Base-by-base conservation (phyloP, 805 yeast species). In the Yarrowia sp. region DNA sequence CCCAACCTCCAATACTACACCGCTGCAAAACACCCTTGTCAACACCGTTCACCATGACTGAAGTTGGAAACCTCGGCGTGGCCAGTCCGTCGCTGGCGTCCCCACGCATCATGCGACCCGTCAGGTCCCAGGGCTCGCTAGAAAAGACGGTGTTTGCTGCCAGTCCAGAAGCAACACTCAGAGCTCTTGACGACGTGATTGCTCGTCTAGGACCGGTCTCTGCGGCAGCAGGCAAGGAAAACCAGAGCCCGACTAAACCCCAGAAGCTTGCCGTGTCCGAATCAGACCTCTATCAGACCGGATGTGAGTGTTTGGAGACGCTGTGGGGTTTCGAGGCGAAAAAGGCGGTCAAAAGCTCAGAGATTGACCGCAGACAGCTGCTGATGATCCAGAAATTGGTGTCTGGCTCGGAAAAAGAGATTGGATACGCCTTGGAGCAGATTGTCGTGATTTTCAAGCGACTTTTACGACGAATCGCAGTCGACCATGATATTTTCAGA, bases 361-460 rank as follows among this genome's bases (percentile, higher is more conserved):
- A 55, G n/a, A 55, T 55, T 18, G 61, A 55, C 38, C 47, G 61
- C 7, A 9, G 61, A 41, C 61, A 55, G 28, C 17, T 55, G 28
- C 38, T 28, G 45, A 9, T 55, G 47, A 41, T 41, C 14, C 61
- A 55, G 47, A 55, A 55, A 6, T 47, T 55, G 13, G 61, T 41
- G 28, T 39, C 47, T 8, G 61, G 61, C 35, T 55, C 61, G 15
- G 61, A 55, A 5, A 31, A 39, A 14, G 61, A 55, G 31, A 41
- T 55, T 11, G 61, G 61, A 2, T 55, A n/a, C 22, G 61, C 31
- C 6, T 15, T 55, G 45, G 47, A 55, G 36, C 47, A 55, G 47
- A 55, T 55, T 39, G 61, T 55, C 15, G 61, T 41, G n/a, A 17
- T 55, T 15, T 55, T 55, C 61, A 55, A 55, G 61, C 45, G 61